Conservation (phyloP, 305 asterid species). For the Rubia peregrina region DNA sequence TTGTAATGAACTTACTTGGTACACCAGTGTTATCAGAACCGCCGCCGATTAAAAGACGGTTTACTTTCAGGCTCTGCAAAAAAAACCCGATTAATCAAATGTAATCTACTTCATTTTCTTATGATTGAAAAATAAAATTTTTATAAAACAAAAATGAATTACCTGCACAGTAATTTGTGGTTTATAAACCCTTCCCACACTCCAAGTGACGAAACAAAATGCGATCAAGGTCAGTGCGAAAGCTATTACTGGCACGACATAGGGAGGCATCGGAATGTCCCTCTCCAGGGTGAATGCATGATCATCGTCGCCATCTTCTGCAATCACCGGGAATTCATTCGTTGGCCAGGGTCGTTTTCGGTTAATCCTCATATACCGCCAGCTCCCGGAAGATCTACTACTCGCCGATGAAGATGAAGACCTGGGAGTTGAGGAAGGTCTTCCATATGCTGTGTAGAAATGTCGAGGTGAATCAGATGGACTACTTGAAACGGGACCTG, state of each 20-base stretch:
- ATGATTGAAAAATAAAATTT: background rate
- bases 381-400: conserved; percentile 32
- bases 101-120: background rate
- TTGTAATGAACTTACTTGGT: conserved; percentile 52
- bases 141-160: background rate
- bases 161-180: conserved; percentile 49
- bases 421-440: conserved; percentile 29
- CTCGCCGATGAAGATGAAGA: conserved; percentile 51
- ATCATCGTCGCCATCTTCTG: conserved; percentile 25
- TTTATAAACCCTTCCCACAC: conserved; percentile 33
- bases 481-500: conserved; percentile 21
- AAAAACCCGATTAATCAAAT: no score
- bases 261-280: conserved; percentile 16
- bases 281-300: conserved; percentile 1
- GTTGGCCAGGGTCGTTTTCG: conserved; percentile 34
- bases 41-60: conserved; percentile 38
- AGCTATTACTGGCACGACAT: conserved; percentile 17
- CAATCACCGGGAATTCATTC: conserved; percentile 13
- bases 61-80: conserved; percentile 39
- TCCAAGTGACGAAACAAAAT: conserved; percentile 48
- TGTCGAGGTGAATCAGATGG: conserved; percentile 37
- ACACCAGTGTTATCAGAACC: conserved; percentile 78
- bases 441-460: conserved; percentile 17
- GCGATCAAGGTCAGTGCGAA: conserved; percentile 22
- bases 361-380: conserved; percentile 15